Base-by-base conservation (phyloP, 2,329 filamentous ascomycete species). In the Apiospora saccharicola region DNA sequence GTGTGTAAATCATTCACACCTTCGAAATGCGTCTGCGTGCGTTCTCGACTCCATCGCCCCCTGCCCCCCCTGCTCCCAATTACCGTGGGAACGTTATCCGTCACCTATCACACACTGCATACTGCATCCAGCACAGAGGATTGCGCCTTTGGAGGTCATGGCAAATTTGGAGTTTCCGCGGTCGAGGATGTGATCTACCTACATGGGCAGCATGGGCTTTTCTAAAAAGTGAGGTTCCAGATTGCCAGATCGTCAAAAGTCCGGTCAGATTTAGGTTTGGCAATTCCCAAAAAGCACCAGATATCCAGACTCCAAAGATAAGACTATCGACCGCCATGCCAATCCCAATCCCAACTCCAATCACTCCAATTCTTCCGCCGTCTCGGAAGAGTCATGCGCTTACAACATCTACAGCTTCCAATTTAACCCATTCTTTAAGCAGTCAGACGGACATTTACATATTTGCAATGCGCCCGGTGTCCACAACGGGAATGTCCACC, bases 401-500 rank as follows among this genome's bases (percentile, higher is more conserved):
- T 64, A 34, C 57, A 41, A 41, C 57, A 22, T 41, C 57, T 64
- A 24, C 57, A n/a, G 34, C 22, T n/a, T n/a, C 57, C 26, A 57
- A 6, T 57, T 14, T 6, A 57, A 61, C 12, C 30, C 53, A 5
- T 34, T 61, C 30, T 22, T 34, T 61, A 30, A 30, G 16, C 34
- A 61, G 53, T 61, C 53, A 61, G 53, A 61, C 53, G 53, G 53
- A 61, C 53, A 61, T 22, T 61, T 61, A 30, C 53, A 37, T 61
- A 37, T 37, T 37, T 61, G 53, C 53, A 61, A 22, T 64, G 57
- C 57, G 19, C 53, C 53, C 53, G 53, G 57, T 64, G 57, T 64
- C 57, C 57, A 64, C 57, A 64, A 64, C 8, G 57, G 57, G 57
- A 41, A 64, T 64, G 57, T 64, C 57, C 57, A 64, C 19, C 34